phyloP scores from a whole-genome alignment of 371 early-diverging fungal genomes.

The Actinomortierella ambigua region DNA sequence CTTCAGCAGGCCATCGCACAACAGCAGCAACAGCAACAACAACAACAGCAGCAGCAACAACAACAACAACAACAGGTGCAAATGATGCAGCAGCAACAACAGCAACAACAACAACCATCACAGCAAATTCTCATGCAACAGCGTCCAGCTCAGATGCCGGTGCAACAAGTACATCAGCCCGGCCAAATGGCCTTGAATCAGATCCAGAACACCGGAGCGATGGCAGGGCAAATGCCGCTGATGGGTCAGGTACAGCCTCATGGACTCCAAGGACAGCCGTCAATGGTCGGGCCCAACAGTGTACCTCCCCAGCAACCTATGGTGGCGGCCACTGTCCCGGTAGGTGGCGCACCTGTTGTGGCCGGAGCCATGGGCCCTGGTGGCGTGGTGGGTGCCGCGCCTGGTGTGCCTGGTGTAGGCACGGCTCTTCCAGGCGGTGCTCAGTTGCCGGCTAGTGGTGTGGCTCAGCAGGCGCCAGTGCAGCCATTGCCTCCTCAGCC shows the following conservation, averaged over 20 bases:
- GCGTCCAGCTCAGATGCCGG: conserved; percentile 25
- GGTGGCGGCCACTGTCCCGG: conserved; percentile 3
- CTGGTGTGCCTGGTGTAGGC: conserved; percentile 4
- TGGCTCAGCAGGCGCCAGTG: background rate
- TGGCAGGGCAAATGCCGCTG: background rate
- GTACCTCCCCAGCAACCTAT: conserved; percentile 5
- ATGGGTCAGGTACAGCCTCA: background rate
- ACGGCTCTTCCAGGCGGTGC: conserved; percentile 5
- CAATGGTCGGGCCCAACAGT: no score
- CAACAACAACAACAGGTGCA: conserved; percentile 23
- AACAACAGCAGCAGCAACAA: conserved; percentile 16
- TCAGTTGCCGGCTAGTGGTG: conserved; percentile 3
- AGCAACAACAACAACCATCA: conserved; percentile 36
- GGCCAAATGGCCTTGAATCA: conserved; percentile 18
- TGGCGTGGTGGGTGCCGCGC: conserved; percentile 2
- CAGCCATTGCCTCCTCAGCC: conserved; percentile 8
- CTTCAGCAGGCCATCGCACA: conserved; percentile 24
- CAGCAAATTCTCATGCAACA: conserved; percentile 36
- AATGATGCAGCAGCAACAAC: conserved; percentile 30
- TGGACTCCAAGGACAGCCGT: background rate
- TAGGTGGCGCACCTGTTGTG: background rate
- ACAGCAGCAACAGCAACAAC: conserved; percentile 11
- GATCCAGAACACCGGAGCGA: background rate
- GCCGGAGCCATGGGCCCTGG: background rate
- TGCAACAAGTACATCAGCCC: conserved; percentile 13